Evolutionary conservation across 2,329 filamentous ascomycete species (phyloP).

Genomic region (Colletotrichum acutatum): DNA sequence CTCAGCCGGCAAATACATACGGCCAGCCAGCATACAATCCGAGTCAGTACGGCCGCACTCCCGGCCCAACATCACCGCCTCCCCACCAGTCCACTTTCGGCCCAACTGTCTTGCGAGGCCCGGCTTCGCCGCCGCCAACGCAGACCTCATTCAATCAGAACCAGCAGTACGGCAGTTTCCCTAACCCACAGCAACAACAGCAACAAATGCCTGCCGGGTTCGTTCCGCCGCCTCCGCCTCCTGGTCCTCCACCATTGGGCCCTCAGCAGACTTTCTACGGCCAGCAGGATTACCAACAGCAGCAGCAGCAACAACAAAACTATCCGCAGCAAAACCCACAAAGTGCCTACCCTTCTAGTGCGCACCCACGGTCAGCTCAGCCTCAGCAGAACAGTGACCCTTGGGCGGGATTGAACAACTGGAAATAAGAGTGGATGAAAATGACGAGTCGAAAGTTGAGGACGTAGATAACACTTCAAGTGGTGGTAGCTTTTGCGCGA

Average conservation of each 20-base stretch:
- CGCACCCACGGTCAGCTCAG: conserved; percentile 45
- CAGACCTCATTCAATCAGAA: conserved; percentile 58
- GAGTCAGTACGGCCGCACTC: conserved; percentile 67
- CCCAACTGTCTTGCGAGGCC: conserved; percentile 50
- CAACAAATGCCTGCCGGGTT: conserved; percentile 64
- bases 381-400: conserved; percentile 57
- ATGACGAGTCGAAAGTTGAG: neutral
- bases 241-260: conserved; percentile 70
- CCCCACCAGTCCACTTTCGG: conserved; percentile 68
- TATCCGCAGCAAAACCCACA: conserved; percentile 43
- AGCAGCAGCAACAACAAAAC: conserved; percentile 42
- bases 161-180: conserved; percentile 48
- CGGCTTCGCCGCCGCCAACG: conserved; percentile 68
- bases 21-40: conserved; percentile 67
- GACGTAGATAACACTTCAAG: neutral
- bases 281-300: conserved; percentile 44
- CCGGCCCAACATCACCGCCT: conserved; percentile 70
- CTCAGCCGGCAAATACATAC: conserved; percentile 56
- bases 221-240: conserved; percentile 72
- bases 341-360: conserved; percentile 43
- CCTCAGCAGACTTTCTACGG: conserved; percentile 71
- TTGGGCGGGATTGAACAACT: conserved; percentile 63
- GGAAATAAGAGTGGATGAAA: conserved; percentile 53
- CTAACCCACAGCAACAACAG: conserved; percentile 40
- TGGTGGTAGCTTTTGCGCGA: too few relatives aligned